Percentiles rank a stretch among this genome's conserved stretches.
Evolutionary conservation across 345 rosid genomes (phyloP).

Genomic region (Sapria himalayana): DNA sequence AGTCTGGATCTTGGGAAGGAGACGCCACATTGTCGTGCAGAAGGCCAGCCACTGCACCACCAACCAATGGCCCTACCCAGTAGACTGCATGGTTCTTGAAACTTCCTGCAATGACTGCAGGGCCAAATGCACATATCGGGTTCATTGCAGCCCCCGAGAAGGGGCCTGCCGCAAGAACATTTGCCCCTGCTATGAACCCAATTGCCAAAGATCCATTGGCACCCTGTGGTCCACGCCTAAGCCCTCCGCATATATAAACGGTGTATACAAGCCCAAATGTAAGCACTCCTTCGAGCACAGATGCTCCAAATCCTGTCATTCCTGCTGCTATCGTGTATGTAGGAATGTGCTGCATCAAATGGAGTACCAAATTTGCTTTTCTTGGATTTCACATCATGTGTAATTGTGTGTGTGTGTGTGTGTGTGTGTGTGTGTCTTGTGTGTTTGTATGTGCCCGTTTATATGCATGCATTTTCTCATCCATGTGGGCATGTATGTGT

Average conservation of each 20-base stretch:
- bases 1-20: constrained; percentile 16
- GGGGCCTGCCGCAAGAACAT: constrained; percentile 49
- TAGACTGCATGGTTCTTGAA: constrained; percentile 84
- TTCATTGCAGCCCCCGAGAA: constrained; percentile 90
- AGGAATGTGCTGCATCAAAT: constrained; percentile 2
- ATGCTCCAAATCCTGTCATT: constrained; percentile 90
- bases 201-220: constrained; percentile 34
- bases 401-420: too few species aligned
- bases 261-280: constrained; percentile 57
- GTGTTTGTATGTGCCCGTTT: too few species aligned
- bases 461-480: too few species aligned
- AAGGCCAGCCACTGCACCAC: constrained; percentile 53
- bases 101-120: constrained; percentile 40
- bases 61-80: constrained; percentile 80
- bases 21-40: constrained; percentile 41
- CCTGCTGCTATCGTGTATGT: constrained; percentile 34
- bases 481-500: too few species aligned
- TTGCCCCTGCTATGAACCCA: constrained; percentile 60
- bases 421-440: too few species aligned
- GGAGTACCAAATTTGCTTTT: too few species aligned
- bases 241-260: constrained; percentile 39
- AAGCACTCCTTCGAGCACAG: constrained; percentile 52
- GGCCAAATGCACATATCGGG: constrained; percentile 71
- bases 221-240: constrained; percentile 20
- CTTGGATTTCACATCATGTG: too few species aligned